phyloP scores from a whole-genome alignment of 2,329 filamentous ascomycete species.

The Penicillium sp. region DNA sequence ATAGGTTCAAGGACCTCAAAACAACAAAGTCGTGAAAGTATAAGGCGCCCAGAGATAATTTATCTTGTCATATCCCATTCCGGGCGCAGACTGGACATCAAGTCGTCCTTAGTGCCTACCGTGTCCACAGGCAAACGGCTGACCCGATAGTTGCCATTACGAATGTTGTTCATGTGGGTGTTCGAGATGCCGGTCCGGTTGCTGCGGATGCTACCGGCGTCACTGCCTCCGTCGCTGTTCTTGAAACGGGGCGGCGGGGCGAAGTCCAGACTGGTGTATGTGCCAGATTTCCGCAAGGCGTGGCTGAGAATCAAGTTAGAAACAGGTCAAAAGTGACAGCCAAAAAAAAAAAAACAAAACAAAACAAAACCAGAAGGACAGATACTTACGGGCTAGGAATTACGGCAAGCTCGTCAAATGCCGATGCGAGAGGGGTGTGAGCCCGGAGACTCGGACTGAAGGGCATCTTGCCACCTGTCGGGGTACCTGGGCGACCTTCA shows the following conservation, averaged over 20 bases:
- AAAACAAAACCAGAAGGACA: no score
- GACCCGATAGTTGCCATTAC: conserved; percentile 79
- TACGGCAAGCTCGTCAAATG: conserved; percentile 80
- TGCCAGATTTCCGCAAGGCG: conserved; percentile 49
- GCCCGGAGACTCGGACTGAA: conserved; percentile 72
- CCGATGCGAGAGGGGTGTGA: conserved; percentile 74
- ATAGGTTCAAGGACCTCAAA: conserved; percentile 15
- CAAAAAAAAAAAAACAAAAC: not conserved
- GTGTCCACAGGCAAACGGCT: conserved; percentile 78
- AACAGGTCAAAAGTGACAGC: not conserved
- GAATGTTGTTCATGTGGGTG: conserved; percentile 67
- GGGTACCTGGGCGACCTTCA: conserved; percentile 64
- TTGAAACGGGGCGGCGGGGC: conserved; percentile 50
- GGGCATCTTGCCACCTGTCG: conserved; percentile 57
- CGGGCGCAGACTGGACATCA: conserved; percentile 59
- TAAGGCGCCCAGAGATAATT: conserved; percentile 7
- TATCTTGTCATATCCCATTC: conserved; percentile 51
- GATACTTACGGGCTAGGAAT: conserved; percentile 86
- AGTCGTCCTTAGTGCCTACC: conserved; percentile 71
- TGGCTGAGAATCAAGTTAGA: conserved; percentile 37
- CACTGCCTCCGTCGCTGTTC: conserved; percentile 42
- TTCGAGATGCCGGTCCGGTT: conserved; percentile 76
- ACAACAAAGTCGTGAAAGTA: conserved; percentile 18
- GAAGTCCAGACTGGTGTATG: conserved; percentile 50
- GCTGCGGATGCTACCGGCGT: conserved; percentile 57